phyloP scores from a whole-genome alignment of 202 grass and related monocot genomes.

The Panicum hallii region DNA sequence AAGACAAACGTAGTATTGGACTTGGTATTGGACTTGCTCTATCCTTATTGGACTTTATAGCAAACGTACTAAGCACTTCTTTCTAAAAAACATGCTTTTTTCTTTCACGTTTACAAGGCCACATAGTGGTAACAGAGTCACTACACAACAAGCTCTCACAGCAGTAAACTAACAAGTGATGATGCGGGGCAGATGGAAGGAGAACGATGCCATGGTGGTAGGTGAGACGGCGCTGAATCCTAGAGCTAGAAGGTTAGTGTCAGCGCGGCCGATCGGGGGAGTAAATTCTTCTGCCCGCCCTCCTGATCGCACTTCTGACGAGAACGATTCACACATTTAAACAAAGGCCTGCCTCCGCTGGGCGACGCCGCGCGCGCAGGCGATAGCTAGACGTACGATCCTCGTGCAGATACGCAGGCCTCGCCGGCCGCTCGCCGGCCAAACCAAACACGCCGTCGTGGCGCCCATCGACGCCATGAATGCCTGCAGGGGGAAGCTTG shows the following conservation, averaged over 20 bases:
- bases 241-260: slow-evolving; percentile 9
- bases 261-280: background rate
- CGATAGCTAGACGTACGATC: background rate
- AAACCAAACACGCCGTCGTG: slow-evolving; percentile 38
- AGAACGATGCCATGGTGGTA: slow-evolving; percentile 10
- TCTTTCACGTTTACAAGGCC: too few relatives aligned
- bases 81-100: too few relatives aligned
- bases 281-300: slow-evolving; percentile 12
- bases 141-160: background rate
- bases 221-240: slow-evolving; percentile 39
- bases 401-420: background rate
- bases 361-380: background rate
- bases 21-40: too few relatives aligned
- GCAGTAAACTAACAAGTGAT: background rate
- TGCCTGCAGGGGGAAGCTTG: slow-evolving; percentile 11
- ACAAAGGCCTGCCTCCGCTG: background rate
- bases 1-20: too few relatives aligned
- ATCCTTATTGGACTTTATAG: too few relatives aligned
- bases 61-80: too few relatives aligned
- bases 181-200: background rate
- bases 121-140: background rate
- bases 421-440: background rate
- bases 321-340: slow-evolving; percentile 21
- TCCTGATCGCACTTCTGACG: slow-evolving; percentile 19
- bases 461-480: slow-evolving; percentile 35